A percentile compares a stretch with the other conserved stretches of the same genome.
Conservation (phyloP, 164 flowering plant genomes). For the Nymphaea colorata region DNA sequence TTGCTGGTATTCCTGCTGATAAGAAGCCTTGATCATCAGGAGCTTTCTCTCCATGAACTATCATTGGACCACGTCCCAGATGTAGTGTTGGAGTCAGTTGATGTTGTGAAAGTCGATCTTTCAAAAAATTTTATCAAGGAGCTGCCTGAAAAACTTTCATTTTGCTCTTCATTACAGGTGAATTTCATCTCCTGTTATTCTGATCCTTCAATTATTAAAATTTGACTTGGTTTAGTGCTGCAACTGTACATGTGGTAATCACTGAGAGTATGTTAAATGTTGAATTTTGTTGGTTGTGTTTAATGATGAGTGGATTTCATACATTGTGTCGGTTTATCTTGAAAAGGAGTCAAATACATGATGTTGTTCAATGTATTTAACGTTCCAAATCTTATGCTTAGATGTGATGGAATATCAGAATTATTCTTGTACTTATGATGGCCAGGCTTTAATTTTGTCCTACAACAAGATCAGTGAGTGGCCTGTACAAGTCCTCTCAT, state of each 20-base stretch:
- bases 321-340: no score
- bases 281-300: no score
- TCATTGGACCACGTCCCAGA: slow-evolving; percentile 60
- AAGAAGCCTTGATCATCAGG: slow-evolving; percentile 33
- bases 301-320: no score
- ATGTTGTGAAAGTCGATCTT: slow-evolving; percentile 65
- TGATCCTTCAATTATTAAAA: no score
- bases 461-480: slow-evolving; percentile 75
- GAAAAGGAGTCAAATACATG: no score
- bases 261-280: no score
- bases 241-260: no score
- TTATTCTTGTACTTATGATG: no score
- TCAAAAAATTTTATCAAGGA: slow-evolving; percentile 65
- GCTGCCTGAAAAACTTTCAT: slow-evolving; percentile 64
- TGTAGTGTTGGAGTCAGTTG: slow-evolving; percentile 69
- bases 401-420: no score
- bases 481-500: slow-evolving; percentile 60
- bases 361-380: no score
- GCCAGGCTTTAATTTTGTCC: slow-evolving; percentile 67
- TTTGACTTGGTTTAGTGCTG: no score
- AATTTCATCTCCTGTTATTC: neutral
- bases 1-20: neutral
- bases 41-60: slow-evolving; percentile 57
- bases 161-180: slow-evolving; percentile 70
- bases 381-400: no score